A percentile compares a stretch with the other conserved stretches of the same genome.
Conservation (phyloP, 2,329 filamentous ascomycete species). For the Juglanconis oblonga region DNA sequence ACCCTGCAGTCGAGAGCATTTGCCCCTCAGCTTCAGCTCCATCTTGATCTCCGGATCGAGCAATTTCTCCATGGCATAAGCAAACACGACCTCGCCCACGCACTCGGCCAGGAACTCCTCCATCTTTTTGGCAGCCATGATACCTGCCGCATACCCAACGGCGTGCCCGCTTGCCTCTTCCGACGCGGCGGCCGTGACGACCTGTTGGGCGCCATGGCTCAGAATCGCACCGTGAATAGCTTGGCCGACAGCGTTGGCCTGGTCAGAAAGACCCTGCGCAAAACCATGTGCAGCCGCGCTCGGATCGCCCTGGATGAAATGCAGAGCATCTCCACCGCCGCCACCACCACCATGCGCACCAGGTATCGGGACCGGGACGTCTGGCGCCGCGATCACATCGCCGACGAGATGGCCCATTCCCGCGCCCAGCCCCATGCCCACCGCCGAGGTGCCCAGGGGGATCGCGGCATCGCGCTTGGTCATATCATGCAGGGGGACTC, state of each 20-base stretch:
- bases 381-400: not conserved
- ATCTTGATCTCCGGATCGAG: slow-evolving; percentile 16
- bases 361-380: slow-evolving; percentile 9
- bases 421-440: slow-evolving; percentile 9
- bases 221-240: slow-evolving; percentile 9
- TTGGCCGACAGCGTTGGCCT: slow-evolving; percentile 13
- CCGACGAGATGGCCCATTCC: slow-evolving; percentile 13
- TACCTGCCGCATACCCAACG: slow-evolving; percentile 13
- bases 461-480: slow-evolving; percentile 16
- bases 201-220: slow-evolving; percentile 10
- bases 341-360: not conserved
- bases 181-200: not conserved
- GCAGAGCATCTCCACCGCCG: slow-evolving; percentile 1
- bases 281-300: slow-evolving; percentile 13
- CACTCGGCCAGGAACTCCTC: slow-evolving; percentile 16
- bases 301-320: slow-evolving; percentile 6
- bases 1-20: slow-evolving; percentile 13
- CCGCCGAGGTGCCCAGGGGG: slow-evolving; percentile 7
- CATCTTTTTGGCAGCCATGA: slow-evolving; percentile 17
- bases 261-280: slow-evolving; percentile 12
- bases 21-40: slow-evolving; percentile 12
- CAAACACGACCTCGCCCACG: slow-evolving; percentile 15
- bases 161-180: slow-evolving; percentile 10
- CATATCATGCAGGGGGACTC: slow-evolving; percentile 15
- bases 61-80: slow-evolving; percentile 17